Conservation (phyloP, 306 rosid species). For the Casuarina equisetifolia region DNA sequence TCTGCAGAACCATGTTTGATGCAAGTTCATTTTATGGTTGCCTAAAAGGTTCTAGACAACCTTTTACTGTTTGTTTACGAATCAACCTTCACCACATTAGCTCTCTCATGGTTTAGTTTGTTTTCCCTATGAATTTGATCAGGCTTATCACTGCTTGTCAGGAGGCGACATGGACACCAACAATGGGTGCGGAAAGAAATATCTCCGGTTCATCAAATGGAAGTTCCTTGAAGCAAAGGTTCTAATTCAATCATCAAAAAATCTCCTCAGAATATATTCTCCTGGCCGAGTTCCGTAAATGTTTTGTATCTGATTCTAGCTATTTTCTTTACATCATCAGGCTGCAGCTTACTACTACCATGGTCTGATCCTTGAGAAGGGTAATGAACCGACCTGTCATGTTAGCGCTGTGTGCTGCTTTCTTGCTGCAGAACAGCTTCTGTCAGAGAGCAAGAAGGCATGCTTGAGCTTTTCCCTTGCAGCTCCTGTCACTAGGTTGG, state of each 20-base stretch:
- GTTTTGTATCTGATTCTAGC: not conserved
- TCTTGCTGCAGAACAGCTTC: constrained; percentile 88
- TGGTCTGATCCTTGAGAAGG: constrained; percentile 85
- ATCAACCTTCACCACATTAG: not conserved
- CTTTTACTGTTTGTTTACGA: not conserved
- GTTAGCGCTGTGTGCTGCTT: constrained; percentile 75
- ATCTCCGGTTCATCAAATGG: constrained; percentile 81
- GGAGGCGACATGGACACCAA: constrained; percentile 47
- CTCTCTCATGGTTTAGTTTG: constrained; percentile 7
- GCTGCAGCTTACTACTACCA: constrained; percentile 96
- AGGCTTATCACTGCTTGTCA: constrained; percentile 80
- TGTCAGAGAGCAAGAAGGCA: constrained; percentile 79
- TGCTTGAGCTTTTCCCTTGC: constrained; percentile 85
- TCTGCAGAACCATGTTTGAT: constrained; percentile 11
- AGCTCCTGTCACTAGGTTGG: constrained; percentile 82
- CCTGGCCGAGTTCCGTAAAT: not conserved
- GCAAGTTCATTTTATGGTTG: not conserved
- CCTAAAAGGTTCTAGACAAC: not conserved
- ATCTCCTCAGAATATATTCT: not conserved
- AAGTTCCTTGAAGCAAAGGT: constrained; percentile 93
- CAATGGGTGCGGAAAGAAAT: constrained; percentile 68
- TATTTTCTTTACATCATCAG: constrained; percentile 31
- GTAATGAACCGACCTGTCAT: constrained; percentile 68
- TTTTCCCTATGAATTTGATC: constrained; percentile 29
- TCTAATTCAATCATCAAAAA: constrained; percentile 13